Percentiles rank a stretch among this genome's conserved stretches.
Evolutionary conservation across 2,329 filamentous ascomycete genomes (phyloP).

Genomic region (Aspergillus neotritici): DNA sequence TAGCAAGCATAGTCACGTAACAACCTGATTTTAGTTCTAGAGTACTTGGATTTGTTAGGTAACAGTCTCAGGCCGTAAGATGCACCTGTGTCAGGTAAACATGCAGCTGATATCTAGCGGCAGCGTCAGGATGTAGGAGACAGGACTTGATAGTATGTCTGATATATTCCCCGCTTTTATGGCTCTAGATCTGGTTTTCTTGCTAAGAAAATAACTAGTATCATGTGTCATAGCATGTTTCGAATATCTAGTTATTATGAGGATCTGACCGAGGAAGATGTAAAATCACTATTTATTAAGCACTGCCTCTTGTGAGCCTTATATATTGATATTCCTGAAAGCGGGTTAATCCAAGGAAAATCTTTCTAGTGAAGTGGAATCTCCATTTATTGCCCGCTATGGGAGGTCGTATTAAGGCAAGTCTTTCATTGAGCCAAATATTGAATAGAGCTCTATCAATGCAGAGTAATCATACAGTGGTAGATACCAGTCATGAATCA

Average conservation of each 20-base stretch:
- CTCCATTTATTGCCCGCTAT: neutral
- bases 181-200: slow-evolving; percentile 2
- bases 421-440: neutral
- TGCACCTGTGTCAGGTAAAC: too few species aligned
- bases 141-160: too few species aligned
- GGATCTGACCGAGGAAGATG: neutral
- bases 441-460: neutral
- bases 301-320: neutral
- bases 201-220: neutral
- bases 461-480: neutral
- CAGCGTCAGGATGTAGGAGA: too few species aligned
- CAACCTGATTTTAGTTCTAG: too few species aligned
- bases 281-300: slow-evolving; percentile 2
- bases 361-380: neutral
- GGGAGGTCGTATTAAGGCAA: neutral
- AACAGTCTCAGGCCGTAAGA: too few species aligned
- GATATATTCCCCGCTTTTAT: too few species aligned
- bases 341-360: neutral
- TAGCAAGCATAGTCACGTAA: too few species aligned
- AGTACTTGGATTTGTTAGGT: too few species aligned
- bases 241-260: slow-evolving; percentile 1
- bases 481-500: neutral
- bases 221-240: neutral
- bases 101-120: too few species aligned
- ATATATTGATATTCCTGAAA: slow-evolving; percentile 1